These are phyloP conservation scores for Haplosporangium sp. DNA, from an alignment of 371 early-diverging fungal species.

Conservation along the genomic window DNA sequence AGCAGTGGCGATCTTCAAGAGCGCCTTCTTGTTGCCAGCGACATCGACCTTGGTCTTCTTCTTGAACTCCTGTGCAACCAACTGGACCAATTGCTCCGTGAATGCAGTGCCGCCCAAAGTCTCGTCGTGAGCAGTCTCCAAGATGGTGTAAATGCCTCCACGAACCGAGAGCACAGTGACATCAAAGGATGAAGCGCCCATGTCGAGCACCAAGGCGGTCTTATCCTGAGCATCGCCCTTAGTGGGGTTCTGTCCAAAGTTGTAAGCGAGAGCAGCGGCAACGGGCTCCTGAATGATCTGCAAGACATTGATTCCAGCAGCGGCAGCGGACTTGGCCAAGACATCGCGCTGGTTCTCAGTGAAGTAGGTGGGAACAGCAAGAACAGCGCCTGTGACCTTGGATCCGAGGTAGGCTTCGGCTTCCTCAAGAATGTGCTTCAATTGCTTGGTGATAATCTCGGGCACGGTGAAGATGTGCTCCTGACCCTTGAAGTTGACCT, in stretches of 20 bases:
- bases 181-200: conserved; percentile 97
- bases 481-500: conserved; percentile 74
- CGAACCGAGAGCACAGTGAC: conserved; percentile 89
- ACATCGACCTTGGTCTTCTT: conserved; percentile 87
- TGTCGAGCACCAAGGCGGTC: conserved; percentile 93
- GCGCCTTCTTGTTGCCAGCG: conserved; percentile 75
- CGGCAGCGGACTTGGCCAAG: conserved; percentile 82
- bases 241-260: conserved; percentile 70
- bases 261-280: conserved; percentile 96
- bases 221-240: conserved; percentile 75
- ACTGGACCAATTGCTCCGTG: conserved; percentile 88
- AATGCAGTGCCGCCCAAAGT: conserved; percentile 93
- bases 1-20: conserved; percentile 85
- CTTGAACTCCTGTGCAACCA: conserved; percentile 90
- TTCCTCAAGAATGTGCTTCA: conserved; percentile 84
- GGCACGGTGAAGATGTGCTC: conserved; percentile 73
- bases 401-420: conserved; percentile 91
- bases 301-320: conserved; percentile 91
- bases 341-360: conserved; percentile 87
- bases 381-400: conserved; percentile 85
- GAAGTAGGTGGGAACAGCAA: conserved; percentile 97
- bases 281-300: conserved; percentile 96
- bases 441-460: conserved; percentile 82
- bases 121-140: conserved; percentile 86
- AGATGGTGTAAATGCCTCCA: conserved; percentile 91